Base-by-base conservation (phyloP, 2,329 filamentous ascomycete genomes). In the Monilinia polystroma region DNA sequence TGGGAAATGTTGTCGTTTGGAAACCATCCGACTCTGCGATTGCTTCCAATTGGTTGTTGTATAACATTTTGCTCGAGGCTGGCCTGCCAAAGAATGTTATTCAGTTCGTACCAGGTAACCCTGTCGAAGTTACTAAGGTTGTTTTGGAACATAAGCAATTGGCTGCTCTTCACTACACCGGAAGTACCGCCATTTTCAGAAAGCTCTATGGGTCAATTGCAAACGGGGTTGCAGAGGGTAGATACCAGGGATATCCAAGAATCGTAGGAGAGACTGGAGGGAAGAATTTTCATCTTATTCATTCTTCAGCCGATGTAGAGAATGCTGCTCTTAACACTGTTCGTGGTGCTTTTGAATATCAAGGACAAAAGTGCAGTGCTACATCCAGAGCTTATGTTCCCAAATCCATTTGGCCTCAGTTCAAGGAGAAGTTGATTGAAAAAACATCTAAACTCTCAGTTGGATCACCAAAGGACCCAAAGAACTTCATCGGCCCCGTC, bases 1-100 rank as follows among this genome's bases (percentile, higher is more conserved):
- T 97, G 83, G 93, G 93, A 68, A 97, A 97, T 78, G 94, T 97
- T 0, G 92, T 97, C 3, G 81, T 97, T 57, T 97, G 93, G 93
- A 97, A 97, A 84, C 93, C 93, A 29, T 96, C 91, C 16, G 92
- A 94, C 72, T 89, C 83, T 20, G 91, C 93, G 51, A 90, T 97
- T 69, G 90, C 90, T 26, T 93, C 91, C 70, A 96, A 93, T 82
- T 96, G 90, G 87, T 83, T 97, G 66, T 83, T 97, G 60, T 93
- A 97, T 82, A 85, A 93, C 77, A 95, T 97, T 77, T 85, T 97
- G 20, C 82, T 95, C 32, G 93, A 97, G 81, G 93, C 94, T 23
- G 93, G 94, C 51, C 85, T 97, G 59, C 93, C 93, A 51, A 86
- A 87, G 74, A 87, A 93, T 72, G 94, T 97, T 60, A 92, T 97